phyloP scores from a whole-genome alignment of 2,329 filamentous ascomycete genomes.

The Botrytis squamosa region DNA sequence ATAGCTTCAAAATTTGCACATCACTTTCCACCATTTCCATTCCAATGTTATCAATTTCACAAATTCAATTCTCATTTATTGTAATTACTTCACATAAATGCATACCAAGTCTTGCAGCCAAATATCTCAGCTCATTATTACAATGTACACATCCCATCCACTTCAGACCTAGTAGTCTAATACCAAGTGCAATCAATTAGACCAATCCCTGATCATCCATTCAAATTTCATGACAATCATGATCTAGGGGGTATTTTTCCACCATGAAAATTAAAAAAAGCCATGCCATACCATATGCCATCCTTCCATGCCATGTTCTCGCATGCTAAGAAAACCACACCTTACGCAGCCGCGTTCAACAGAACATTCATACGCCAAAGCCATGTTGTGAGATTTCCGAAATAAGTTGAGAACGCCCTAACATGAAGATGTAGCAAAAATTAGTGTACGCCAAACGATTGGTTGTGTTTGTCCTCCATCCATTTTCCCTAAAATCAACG shows the following conservation, averaged over 20 bases:
- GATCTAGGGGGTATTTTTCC: constrained; percentile 3
- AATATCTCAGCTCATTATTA: neutral
- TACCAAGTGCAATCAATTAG: neutral
- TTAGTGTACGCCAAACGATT: neutral
- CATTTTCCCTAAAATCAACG: neutral
- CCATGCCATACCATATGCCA: neutral
- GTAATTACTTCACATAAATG: neutral
- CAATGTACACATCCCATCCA: neutral
- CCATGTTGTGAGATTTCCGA: constrained; percentile 1
- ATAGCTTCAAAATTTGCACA: neutral
- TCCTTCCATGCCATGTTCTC: neutral
- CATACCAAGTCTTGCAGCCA: neutral
- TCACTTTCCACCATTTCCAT: neutral
- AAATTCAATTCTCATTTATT: neutral
- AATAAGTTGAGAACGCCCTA: neutral
- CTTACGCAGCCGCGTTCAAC: neutral
- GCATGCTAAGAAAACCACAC: neutral
- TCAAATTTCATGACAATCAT: neutral
- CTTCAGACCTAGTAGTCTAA: neutral
- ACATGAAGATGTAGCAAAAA: constrained; percentile 6
- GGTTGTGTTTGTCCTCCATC: neutral
- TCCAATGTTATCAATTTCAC: neutral
- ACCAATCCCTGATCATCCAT: constrained; percentile 2
- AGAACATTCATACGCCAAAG: constrained; percentile 11
- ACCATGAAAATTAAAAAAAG: neutral